Evolutionary conservation across 768 basidiomycete genomes (phyloP).

Genomic region (Mycena pura): DNA sequence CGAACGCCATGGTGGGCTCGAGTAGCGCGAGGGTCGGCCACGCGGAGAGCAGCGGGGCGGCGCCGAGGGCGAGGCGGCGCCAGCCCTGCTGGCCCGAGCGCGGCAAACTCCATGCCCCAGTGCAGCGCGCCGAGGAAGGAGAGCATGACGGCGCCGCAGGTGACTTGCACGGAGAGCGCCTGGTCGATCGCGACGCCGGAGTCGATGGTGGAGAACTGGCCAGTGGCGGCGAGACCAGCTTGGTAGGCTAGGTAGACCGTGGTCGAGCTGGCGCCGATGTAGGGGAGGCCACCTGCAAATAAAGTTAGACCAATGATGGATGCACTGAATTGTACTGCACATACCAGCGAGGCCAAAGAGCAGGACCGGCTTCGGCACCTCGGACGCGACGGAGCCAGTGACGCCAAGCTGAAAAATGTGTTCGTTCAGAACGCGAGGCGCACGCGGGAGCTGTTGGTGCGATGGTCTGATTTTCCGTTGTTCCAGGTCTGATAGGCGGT

Average conservation of each 20-base stretch:
- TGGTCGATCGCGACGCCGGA: slow-evolving; percentile 82
- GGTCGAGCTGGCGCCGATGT: slow-evolving; percentile 78
- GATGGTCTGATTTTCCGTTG: too few species aligned
- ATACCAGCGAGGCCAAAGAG: slow-evolving; percentile 77
- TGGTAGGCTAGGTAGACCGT: slow-evolving; percentile 86
- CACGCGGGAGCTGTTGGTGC: too few species aligned
- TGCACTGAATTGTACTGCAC: slow-evolving; percentile 15
- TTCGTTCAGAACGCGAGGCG: too few species aligned
- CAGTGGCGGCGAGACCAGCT: slow-evolving; percentile 71
- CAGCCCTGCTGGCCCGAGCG: slow-evolving; percentile 84
- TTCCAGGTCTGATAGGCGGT: too few species aligned
- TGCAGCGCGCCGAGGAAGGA: slow-evolving; percentile 93
- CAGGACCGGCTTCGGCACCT: slow-evolving; percentile 81
- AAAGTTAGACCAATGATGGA: not conserved
- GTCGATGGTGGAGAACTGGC: slow-evolving; percentile 65
- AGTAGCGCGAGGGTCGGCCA: slow-evolving; percentile 92
- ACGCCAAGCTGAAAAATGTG: slow-evolving; percentile 75
- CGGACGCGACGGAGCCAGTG: slow-evolving; percentile 72
- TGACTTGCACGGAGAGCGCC: slow-evolving; percentile 86
- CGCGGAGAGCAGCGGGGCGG: slow-evolving; percentile 81
- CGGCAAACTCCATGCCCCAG: slow-evolving; percentile 97
- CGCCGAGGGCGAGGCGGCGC: slow-evolving; percentile 77
- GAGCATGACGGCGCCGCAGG: slow-evolving; percentile 93
- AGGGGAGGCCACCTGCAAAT: slow-evolving; percentile 78
- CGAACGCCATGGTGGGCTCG: slow-evolving; percentile 78